These are phyloP conservation scores for Ophiostoma sp. DNA, from an alignment of 2,329 filamentous ascomycete species.

Conservation along the genomic window DNA sequence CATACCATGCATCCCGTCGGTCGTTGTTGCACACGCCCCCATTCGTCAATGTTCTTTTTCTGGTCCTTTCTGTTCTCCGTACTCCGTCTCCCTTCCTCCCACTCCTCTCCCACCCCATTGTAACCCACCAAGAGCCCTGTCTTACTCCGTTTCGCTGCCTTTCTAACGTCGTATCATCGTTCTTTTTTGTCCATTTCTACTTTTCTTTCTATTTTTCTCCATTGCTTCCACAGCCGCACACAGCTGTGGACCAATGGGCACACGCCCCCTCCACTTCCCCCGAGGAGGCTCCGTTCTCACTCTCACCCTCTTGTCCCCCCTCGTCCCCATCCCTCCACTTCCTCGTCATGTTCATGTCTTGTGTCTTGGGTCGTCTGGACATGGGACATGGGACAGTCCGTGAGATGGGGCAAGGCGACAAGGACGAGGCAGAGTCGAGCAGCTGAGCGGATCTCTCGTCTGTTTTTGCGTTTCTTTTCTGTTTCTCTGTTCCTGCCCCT, in stretches of 20 bases:
- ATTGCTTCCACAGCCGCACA: neutral
- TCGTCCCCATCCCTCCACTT: neutral
- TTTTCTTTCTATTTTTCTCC: neutral
- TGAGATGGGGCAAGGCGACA: conserved; percentile 5
- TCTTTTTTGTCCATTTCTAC: neutral
- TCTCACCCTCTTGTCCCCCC: neutral
- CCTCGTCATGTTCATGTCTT: neutral
- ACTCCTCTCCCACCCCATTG: neutral
- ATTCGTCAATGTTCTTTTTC: neutral
- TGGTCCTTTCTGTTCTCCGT: neutral
- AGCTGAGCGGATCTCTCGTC: neutral
- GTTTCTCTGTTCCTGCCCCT: neutral
- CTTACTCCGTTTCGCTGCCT: conserved; percentile 2
- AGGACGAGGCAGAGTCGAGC: neutral
- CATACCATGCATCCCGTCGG: neutral
- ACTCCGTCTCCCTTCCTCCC: neutral
- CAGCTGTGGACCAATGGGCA: neutral
- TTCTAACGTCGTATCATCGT: neutral
- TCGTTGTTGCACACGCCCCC: neutral
- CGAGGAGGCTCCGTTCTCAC: conserved; percentile 5
- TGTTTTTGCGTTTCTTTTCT: neutral
- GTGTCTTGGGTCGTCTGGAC: neutral
- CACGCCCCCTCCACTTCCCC: conserved; percentile 1
- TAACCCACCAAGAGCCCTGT: neutral
- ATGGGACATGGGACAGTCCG: neutral